Conservation (phyloP, 352 stramenopile genomes). For the Pythium oligandrum region DNA sequence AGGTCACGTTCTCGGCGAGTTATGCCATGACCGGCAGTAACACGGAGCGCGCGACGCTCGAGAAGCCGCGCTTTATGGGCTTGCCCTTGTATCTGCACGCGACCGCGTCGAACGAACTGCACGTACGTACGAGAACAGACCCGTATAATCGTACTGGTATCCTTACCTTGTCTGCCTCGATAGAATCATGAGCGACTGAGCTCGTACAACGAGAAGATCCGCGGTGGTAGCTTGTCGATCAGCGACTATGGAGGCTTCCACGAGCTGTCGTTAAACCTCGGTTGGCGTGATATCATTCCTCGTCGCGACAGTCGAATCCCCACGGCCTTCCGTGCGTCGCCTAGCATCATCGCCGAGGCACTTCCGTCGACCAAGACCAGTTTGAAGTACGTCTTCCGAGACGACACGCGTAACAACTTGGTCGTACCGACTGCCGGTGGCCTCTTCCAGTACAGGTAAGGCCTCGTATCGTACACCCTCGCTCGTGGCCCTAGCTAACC, state of each 20-base stretch:
- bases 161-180: too few relatives aligned
- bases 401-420: constrained; percentile 84
- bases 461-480: background rate
- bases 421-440: constrained; percentile 84
- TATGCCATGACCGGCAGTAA: constrained; percentile 85
- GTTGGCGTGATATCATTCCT: constrained; percentile 85
- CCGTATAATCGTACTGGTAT: too few relatives aligned
- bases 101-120: constrained; percentile 74
- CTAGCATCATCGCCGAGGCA: constrained; percentile 87
- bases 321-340: constrained; percentile 86
- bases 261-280: constrained; percentile 79
- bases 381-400: constrained; percentile 91
- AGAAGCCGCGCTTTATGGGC: constrained; percentile 84
- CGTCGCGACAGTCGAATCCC: constrained; percentile 79
- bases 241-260: constrained; percentile 85
- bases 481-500: background rate
- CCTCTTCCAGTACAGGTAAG: constrained; percentile 86
- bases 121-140: constrained; percentile 24
- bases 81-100: constrained; percentile 76
- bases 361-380: constrained; percentile 90
- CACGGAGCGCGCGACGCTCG: constrained; percentile 76
- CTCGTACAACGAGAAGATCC: constrained; percentile 88
- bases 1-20: constrained; percentile 71
- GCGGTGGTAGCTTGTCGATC: constrained; percentile 76
- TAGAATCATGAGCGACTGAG: constrained; percentile 83